Evolutionary conservation across 169 alveolate genomes (phyloP), one percentile per base, ranked within the genome.

Genomic region (Plasmodium billcollinsi): DNA sequence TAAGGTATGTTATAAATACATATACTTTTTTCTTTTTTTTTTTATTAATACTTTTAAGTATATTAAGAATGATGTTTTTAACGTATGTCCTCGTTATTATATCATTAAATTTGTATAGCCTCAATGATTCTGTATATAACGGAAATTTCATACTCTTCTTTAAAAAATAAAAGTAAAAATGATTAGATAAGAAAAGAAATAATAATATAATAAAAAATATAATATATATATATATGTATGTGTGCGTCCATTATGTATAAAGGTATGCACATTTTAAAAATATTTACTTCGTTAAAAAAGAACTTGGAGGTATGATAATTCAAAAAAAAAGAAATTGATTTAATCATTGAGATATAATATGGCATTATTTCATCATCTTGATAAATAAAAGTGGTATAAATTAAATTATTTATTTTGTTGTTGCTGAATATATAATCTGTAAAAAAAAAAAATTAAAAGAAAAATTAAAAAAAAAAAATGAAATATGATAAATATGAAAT

Each of bases 321-420:
- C 9, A 76, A 43, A 67, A 76, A 76, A 47, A 76, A 76, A 4
- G 89, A 76, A 15, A 76, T 76, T 3, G 89, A 76, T 39, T 76
- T 76, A 8, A 76, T 76, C 75, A 76, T 76, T 29, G 89, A 76
- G 7, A 76, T 76, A 45, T 76, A 76, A 15, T 76, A 76, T 33
- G 89, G 89, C 66, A 76, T 76, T 7, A 76, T 76, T 54, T 76
- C 89, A n/a, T 76, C 89, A 56, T 76, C 89, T 76, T 76, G 89
- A 24, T 76, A 49, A 26, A 76, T 76, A 18, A 76, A 76, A 5
- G 89, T 76, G 7, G 89, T 76, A 20, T 76, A 76, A 24, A 76
- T 76, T 20, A 76, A 59, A 54, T 76, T 76, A 49, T 76, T 76
- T 8, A 76, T 76, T 39, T 76, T 76, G 58, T 76, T 76, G 75